Evolutionary conservation across 345 rosid species (phyloP).

Genomic region (rapeseed (Brassica napus)): Da-Ae NC_063445.1:14634001-14634500

Average conservation of each 20-base stretch:
- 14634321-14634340: background rate
- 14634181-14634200: background rate
- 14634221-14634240: background rate
- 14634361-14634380: background rate
- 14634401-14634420: slow-evolving; percentile 7
- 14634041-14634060: background rate
- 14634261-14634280: slow-evolving; percentile 8
- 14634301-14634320: background rate
- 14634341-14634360: background rate
- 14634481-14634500: background rate
- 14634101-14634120: background rate
- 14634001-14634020: background rate
- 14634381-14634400: background rate
- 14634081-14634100: background rate
- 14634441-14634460: background rate
- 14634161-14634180: background rate
- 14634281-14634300: background rate
- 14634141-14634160: background rate
- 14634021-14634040: slow-evolving; percentile 10
- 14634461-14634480: background rate
- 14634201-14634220: slow-evolving; percentile 7
- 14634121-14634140: slow-evolving; percentile 2
- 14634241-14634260: slow-evolving; percentile 10
- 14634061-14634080: background rate
- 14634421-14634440: slow-evolving; percentile 1